A percentile compares a stretch with the other conserved stretches of the same genome.
These are phyloP conservation scores for Eucalyptus guilfoylei DNA, from an alignment of 345 rosid species.

Conservation along the genomic window DNA sequence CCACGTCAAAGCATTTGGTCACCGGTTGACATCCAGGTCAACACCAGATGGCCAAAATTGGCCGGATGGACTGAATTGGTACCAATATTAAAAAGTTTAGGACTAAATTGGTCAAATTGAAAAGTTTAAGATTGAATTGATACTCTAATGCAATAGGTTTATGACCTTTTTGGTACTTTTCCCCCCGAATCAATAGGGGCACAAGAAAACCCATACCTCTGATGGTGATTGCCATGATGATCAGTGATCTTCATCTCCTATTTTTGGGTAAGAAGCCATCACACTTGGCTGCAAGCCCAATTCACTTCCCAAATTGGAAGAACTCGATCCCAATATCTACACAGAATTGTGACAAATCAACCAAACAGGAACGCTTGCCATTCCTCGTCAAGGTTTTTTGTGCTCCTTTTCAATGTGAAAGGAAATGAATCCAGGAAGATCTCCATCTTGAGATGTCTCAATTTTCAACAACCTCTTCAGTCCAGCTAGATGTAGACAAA, in stretches of 20 bases:
- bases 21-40: no score
- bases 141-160: no score
- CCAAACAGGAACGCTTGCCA: neutral
- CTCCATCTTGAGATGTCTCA: neutral
- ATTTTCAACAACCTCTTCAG: neutral
- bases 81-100: no score
- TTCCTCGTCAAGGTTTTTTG: neutral
- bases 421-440: neutral
- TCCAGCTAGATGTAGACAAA: neutral
- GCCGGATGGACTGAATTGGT: no score
- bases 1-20: no score
- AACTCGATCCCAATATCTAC: neutral
- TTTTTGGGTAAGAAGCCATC: neutral
- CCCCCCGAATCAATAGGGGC: neutral
- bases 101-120: no score
- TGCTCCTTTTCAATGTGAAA: neutral
- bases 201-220: slow-evolving; percentile 30
- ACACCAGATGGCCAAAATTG: no score
- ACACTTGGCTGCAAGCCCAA: neutral
- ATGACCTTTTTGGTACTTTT: no score
- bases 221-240: neutral
- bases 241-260: neutral
- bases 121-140: no score
- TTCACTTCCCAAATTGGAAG: neutral
- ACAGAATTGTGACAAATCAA: neutral